These are phyloP conservation scores for Chrysosporium queenslandicum DNA, from an alignment of 2,329 filamentous ascomycete genomes.

Conservation along the genomic window DNA sequence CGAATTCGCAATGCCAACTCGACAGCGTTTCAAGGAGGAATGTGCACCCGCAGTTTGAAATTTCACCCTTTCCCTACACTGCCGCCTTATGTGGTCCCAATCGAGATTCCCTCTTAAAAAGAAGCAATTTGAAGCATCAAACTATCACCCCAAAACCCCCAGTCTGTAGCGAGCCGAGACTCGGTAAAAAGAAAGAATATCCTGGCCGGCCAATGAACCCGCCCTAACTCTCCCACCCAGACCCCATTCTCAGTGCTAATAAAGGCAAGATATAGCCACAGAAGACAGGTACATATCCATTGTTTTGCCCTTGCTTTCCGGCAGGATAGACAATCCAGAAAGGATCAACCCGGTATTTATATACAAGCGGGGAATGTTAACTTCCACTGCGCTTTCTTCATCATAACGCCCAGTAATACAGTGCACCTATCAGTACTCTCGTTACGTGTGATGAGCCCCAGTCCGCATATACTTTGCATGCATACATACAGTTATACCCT, in stretches of 20 bases:
- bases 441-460: too few species aligned
- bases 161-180: background rate
- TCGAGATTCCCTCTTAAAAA: background rate
- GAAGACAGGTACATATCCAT: too few species aligned
- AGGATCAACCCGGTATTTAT: background rate
- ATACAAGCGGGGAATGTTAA: slow-evolving; percentile 1
- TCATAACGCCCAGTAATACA: background rate
- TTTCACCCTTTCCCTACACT: background rate
- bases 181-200: background rate
- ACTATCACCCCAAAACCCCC: background rate
- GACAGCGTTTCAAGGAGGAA: background rate
- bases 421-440: background rate
- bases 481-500: too few species aligned
- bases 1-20: background rate
- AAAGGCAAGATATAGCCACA: background rate
- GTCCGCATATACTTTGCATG: too few species aligned
- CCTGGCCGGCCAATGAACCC: background rate
- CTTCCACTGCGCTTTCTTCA: background rate
- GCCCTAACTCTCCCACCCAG: background rate
- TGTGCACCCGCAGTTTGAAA: background rate
- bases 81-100: slow-evolving; percentile 4
- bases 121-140: background rate
- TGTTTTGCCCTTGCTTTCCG: background rate
- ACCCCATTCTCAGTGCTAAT: background rate
- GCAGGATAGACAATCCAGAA: background rate